Conservation (phyloP, 108 stramenopile genomes). For the Stephanodiscus triporus region DNA sequence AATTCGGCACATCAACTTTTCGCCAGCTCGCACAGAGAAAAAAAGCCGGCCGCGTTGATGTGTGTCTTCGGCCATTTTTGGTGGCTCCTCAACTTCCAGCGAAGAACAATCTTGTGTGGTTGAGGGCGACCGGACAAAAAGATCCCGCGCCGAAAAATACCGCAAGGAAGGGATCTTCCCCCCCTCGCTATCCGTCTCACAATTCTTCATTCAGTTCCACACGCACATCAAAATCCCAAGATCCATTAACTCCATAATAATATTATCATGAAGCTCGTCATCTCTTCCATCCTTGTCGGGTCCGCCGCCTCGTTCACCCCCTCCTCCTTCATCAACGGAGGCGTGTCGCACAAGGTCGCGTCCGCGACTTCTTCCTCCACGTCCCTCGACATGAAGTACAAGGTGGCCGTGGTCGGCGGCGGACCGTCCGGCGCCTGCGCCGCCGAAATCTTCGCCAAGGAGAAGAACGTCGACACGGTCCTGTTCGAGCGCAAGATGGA, state of each 20-base stretch:
- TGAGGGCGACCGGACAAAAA: not conserved
- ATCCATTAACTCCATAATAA: not conserved
- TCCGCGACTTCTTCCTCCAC: constrained; percentile 40
- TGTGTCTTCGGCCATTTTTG: too few relatives aligned
- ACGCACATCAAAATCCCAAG: not conserved
- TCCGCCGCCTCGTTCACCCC: constrained; percentile 49
- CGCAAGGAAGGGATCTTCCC: not conserved
- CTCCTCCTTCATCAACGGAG: constrained; percentile 54
- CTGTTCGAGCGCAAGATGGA: constrained; percentile 98
- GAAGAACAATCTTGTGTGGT: constrained; percentile 1
- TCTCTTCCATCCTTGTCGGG: constrained; percentile 12
- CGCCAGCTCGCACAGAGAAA: too few relatives aligned
- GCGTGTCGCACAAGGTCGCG: constrained; percentile 47
- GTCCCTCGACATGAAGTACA: constrained; percentile 85
- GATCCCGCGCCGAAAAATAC: not conserved
- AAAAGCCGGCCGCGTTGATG: too few relatives aligned
- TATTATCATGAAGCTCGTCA: constrained; percentile 11
- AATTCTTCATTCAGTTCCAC: not conserved
- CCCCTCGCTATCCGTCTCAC: too few relatives aligned
- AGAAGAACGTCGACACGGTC: constrained; percentile 92
- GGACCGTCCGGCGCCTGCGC: constrained; percentile 98
- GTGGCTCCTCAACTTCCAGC: not conserved
- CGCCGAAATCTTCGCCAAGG: constrained; percentile 96
- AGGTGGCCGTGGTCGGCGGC: constrained; percentile 96
- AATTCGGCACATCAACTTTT: too few relatives aligned